phyloP scores from a whole-genome alignment of 305 asterid genomes.

The Fraxinus dipetala region DNA sequence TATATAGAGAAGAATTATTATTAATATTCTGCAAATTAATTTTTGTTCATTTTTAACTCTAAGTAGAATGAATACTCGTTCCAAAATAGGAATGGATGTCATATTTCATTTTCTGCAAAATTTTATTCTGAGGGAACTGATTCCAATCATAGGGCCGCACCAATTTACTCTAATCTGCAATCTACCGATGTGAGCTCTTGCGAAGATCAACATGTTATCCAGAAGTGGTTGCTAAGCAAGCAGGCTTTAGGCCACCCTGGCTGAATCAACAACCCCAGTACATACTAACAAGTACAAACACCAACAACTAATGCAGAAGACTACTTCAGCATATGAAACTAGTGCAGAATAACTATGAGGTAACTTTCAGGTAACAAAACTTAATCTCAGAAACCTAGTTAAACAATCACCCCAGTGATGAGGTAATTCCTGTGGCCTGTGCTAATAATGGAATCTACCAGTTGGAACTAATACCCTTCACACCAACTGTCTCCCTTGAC shows the following conservation, averaged over 20 bases:
- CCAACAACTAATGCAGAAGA: not conserved
- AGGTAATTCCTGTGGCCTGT: not conserved
- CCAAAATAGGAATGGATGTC: not conserved
- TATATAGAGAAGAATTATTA: not conserved
- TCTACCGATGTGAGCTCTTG: not conserved
- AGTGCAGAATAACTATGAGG: not conserved
- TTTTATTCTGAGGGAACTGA: not conserved
- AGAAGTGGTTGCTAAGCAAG: not conserved
- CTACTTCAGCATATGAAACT: not conserved
- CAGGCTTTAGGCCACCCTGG: not conserved
- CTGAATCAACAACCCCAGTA: not conserved
- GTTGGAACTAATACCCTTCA: not conserved
- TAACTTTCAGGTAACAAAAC: not conserved
- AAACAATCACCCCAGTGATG: not conserved
- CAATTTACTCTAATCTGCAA: not conserved
- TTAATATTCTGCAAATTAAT: not conserved
- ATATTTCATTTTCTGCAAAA: not conserved
- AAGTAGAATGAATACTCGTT: not conserved
- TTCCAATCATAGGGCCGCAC: not conserved
- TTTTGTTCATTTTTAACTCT: not conserved
- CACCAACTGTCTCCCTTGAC: not conserved
- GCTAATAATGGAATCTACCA: conserved; percentile 3
- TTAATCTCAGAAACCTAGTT: conserved; percentile 5
- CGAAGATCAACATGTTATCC: not conserved
- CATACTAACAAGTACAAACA: not conserved